Evolutionary conservation across 73 alveolate genomes (phyloP), one percentile per base, ranked within the genome.

Genomic region (Loxodes magnus): DNA sequence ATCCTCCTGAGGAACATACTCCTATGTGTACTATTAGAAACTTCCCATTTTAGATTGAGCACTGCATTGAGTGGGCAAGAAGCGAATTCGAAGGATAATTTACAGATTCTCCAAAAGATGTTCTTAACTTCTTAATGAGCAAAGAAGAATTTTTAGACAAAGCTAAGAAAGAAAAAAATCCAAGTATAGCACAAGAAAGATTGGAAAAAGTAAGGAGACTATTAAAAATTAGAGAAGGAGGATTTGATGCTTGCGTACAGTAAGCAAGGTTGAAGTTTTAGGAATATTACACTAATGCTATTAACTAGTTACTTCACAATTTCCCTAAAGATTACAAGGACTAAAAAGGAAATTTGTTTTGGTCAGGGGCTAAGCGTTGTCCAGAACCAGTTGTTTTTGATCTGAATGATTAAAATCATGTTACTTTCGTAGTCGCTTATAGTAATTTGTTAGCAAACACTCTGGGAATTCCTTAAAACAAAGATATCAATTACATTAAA

Each of bases 21-120:
- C 99, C 99, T 4, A 60, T 92, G 86, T 95, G 98, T 76, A 95
- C 99, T 0, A 71, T 92, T 72, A 92, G 93, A 73, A 92, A 92
- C 67, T 95, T 95, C 98, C 99, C 99, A 26, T 79, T 90, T 56
- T 81, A 87, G 78, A 92, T 95, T 49, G 98, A 92, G 74, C 99
- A 95, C 79, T 82, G 98, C 49, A 95, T 95, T 50, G 96, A 95
- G 64, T 94, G 99, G 99, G 96, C 97, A 16, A 75, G 98, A 66
- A 97, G 92, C 39, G 82, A 77, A 42, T 94, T 94, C 75, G 75
- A 76, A 71, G 94, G 82, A 64, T 64, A 80, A 59, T 94, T 92
- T 61, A 87, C 84, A 46, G 98, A 92, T 65, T 90, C 91, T 15
- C 91, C 97, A 2, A 43, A 54, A n/a, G 74, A 55, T 24, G 44